Conservation (phyloP, 2,329 filamentous ascomycete species). For the Exophiala oligosperma region DNA sequence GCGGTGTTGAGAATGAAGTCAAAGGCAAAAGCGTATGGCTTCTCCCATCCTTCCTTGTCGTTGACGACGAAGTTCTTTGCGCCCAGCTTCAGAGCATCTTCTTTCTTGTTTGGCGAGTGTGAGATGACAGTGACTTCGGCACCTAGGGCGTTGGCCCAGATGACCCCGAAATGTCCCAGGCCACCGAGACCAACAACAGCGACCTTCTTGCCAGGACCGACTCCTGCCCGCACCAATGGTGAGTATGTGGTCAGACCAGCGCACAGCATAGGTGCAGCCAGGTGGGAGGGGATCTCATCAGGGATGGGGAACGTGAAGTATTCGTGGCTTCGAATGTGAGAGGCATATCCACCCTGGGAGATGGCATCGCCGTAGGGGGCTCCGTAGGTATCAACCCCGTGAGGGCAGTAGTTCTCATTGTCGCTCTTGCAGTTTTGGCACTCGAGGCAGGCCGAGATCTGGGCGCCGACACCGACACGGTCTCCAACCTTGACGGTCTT, state of each 20-base stretch:
- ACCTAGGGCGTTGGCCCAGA: slow-evolving; percentile 68
- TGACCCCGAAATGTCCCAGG: slow-evolving; percentile 68
- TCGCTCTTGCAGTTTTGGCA: slow-evolving; percentile 66
- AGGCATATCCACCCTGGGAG: slow-evolving; percentile 66
- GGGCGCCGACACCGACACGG: slow-evolving; percentile 69
- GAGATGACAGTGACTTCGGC: slow-evolving; percentile 64
- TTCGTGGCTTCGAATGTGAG: slow-evolving; percentile 72
- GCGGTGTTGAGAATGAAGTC: slow-evolving; percentile 73
- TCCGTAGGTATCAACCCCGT: slow-evolving; percentile 54
- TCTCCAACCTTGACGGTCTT: slow-evolving; percentile 62
- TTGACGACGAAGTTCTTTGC: slow-evolving; percentile 62
- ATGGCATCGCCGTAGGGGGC: slow-evolving; percentile 60
- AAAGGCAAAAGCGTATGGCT: slow-evolving; percentile 55
- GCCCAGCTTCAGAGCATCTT: slow-evolving; percentile 59
- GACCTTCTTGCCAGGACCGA: slow-evolving; percentile 62
- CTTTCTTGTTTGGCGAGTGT: slow-evolving; percentile 60
- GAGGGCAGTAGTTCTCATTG: slow-evolving; percentile 68
- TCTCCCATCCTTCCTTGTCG: slow-evolving; percentile 59
- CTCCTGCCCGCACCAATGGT: slow-evolving; percentile 73
- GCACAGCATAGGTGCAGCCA: slow-evolving; percentile 58
- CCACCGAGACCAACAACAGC: slow-evolving; percentile 55
- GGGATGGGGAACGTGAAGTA: slow-evolving; percentile 73
- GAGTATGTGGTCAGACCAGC: slow-evolving; percentile 79
- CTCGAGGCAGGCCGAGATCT: slow-evolving; percentile 63
- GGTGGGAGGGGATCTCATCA: slow-evolving; percentile 60